A percentile compares a stretch with the other conserved stretches of the same genome.
Conservation (phyloP, 139 green algal genomes). For the Eudorina sp. region DNA sequence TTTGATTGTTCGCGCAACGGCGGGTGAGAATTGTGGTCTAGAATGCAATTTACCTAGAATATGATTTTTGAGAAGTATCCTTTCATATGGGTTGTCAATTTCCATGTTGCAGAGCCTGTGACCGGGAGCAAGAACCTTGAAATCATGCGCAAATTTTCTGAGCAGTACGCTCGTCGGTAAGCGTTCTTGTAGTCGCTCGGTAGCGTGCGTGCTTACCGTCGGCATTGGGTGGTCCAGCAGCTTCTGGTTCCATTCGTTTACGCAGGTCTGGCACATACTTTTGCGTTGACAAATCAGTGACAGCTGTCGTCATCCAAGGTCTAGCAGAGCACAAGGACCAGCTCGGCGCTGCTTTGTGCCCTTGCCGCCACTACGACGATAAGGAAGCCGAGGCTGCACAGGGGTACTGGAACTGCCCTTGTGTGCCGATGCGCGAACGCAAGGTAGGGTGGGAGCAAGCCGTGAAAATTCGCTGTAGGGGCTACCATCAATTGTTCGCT, state of each 20-base stretch:
- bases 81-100: neutral
- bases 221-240: neutral
- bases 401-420: constrained; percentile 99
- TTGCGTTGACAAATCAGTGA: constrained; percentile 98
- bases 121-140: constrained; percentile 81
- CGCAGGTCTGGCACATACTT: constrained; percentile 94
- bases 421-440: constrained; percentile 98
- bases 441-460: constrained; percentile 77
- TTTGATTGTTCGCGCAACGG: constrained; percentile 24
- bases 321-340: constrained; percentile 98
- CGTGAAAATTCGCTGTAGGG: no score
- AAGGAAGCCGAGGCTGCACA: constrained; percentile 94
- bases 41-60: neutral
- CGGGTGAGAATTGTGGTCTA: neutral
- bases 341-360: constrained; percentile 96
- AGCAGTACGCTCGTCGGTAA: constrained; percentile 97
- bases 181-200: neutral
- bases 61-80: neutral
- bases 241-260: no score
- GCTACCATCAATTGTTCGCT: neutral
- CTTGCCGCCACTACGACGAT: constrained; percentile 99
- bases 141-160: constrained; percentile 98
- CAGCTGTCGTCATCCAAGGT: constrained; percentile 97
- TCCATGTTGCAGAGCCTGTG: neutral
- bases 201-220: neutral